phyloP scores from a whole-genome alignment of 257 asterid species.

The Ilex asprella region DNA sequence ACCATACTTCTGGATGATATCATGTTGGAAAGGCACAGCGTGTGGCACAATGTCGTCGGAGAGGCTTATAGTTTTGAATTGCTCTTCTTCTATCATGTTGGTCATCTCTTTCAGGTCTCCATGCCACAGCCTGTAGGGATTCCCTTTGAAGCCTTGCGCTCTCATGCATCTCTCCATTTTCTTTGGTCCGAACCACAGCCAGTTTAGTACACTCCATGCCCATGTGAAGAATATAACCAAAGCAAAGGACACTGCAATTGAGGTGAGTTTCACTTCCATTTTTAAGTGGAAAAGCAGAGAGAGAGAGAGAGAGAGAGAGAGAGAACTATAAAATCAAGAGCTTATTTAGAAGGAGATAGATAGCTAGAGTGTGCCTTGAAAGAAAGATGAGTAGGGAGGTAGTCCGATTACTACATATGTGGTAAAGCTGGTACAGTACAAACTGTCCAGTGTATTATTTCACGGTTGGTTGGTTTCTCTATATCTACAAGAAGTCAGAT shows the following conservation, averaged over 20 bases:
- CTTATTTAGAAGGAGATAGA: no score
- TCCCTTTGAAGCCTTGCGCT: constrained; percentile 20
- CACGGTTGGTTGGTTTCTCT: no score
- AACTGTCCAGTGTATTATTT: no score
- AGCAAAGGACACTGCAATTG: constrained; percentile 11
- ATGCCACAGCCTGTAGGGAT: constrained; percentile 9
- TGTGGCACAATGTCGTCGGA: background rate
- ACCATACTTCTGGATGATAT: constrained; percentile 13
- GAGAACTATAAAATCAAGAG: no score
- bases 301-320: no score
- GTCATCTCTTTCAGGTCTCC: constrained; percentile 16
- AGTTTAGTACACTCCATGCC: constrained; percentile 20
- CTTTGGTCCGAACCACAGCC: constrained; percentile 16
- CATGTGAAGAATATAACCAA: constrained; percentile 7
- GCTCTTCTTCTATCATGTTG: constrained; percentile 1
- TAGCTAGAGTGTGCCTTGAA: no score
- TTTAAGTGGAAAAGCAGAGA: no score
- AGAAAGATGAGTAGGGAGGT: no score
- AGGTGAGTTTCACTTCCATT: background rate
- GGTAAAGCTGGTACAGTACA: no score
- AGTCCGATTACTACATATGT: no score
- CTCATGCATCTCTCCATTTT: constrained; percentile 13
- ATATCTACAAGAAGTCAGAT: no score
- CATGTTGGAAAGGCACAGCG: constrained; percentile 7
- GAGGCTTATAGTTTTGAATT: background rate